These are phyloP conservation scores for Camelina sativa DNA, from an alignment of 345 rosid genomes.

Conservation along the genomic window DNA sequence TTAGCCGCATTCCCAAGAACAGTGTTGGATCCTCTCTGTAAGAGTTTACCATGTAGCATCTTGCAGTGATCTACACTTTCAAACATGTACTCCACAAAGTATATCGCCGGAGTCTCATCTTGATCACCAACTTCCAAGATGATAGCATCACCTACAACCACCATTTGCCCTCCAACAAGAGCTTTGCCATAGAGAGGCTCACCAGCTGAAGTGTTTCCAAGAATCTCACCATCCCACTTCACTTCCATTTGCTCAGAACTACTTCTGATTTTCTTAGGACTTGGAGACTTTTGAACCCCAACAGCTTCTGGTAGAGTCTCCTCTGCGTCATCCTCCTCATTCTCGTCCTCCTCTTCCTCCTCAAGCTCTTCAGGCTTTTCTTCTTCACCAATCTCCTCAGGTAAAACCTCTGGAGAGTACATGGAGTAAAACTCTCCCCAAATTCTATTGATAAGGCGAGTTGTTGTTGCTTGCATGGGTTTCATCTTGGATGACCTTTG, in stretches of 20 bases:
- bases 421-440: conserved; percentile 85
- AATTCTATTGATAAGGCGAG: conserved; percentile 71
- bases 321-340: conserved; percentile 46
- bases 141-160: conserved; percentile 58
- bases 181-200: conserved; percentile 58
- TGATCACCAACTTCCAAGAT: conserved; percentile 46
- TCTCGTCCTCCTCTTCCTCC: conserved; percentile 52
- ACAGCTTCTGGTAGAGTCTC: conserved; percentile 34
- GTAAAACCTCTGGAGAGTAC: conserved; percentile 48
- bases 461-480: conserved; percentile 88
- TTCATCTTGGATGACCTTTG: conserved; percentile 58
- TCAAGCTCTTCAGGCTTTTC: conserved; percentile 52
- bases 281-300: conserved; percentile 39
- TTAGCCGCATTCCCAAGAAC: conserved; percentile 61
- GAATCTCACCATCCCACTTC: conserved; percentile 57
- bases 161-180: conserved; percentile 47
- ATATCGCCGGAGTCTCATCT: conserved; percentile 50
- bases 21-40: conserved; percentile 59
- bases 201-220: conserved; percentile 46
- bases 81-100: conserved; percentile 66
- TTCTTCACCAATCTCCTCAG: not conserved
- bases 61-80: conserved; percentile 50
- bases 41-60: conserved; percentile 61
- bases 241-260: conserved; percentile 45
- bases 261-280: conserved; percentile 30